These are phyloP conservation scores for Thymus mandschuricus DNA, from an alignment of 257 asterid genomes.

Conservation along the genomic window DNA sequence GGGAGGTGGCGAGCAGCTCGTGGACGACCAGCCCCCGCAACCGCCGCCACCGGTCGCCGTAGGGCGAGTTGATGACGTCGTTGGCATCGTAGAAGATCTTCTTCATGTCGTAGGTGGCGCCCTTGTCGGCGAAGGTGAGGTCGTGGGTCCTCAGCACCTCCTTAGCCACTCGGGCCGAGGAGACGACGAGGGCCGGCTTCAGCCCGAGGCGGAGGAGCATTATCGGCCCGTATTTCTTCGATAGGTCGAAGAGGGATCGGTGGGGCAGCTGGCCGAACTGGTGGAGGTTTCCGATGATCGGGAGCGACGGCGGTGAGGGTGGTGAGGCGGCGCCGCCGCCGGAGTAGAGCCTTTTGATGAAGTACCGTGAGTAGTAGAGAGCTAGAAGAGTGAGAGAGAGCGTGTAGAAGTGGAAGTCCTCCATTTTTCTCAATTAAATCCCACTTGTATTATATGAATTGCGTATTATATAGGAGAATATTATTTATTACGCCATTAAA, in stretches of 20 bases:
- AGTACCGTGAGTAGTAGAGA: no score
- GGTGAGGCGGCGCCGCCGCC: background rate
- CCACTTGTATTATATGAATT: no score
- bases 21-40: constrained; percentile 22
- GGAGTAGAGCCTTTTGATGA: no score
- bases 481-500: no score
- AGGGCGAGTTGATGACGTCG: constrained; percentile 24
- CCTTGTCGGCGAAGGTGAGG: constrained; percentile 23
- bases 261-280: constrained; percentile 34
- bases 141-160: constrained; percentile 32
- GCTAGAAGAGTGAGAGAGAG: no score
- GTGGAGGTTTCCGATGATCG: constrained; percentile 47
- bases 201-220: constrained; percentile 48
- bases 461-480: no score
- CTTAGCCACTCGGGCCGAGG: constrained; percentile 37
- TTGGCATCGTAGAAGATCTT: constrained; percentile 24
- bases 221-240: constrained; percentile 34
- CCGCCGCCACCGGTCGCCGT: constrained; percentile 39
- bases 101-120: background rate
- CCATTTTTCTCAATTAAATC: no score
- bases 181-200: constrained; percentile 28
- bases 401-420: no score
- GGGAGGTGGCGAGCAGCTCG: constrained; percentile 17
- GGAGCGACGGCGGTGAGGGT: constrained; percentile 46
- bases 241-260: constrained; percentile 26